These are phyloP conservation scores for Phytopythium aichiense DNA, from an alignment of 352 stramenopile species.

Conservation along the genomic window DNA sequence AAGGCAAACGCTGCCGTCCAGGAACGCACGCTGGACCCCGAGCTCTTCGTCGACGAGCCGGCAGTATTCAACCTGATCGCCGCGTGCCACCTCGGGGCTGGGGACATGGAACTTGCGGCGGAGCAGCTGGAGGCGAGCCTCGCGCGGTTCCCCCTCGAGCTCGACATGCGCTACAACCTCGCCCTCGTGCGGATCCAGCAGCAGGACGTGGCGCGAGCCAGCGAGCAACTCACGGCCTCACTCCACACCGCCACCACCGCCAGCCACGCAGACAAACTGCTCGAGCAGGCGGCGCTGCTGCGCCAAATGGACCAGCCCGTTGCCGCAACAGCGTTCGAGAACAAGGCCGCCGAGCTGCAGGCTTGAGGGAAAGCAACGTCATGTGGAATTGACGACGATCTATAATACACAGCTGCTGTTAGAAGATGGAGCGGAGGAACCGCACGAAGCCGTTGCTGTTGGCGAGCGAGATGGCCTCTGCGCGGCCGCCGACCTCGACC, in stretches of 20 bases:
- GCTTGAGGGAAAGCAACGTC: background rate
- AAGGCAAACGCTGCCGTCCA: constrained; percentile 28
- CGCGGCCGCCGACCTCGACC: constrained; percentile 6
- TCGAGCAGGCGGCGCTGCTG: constrained; percentile 11
- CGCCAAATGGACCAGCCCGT: constrained; percentile 4
- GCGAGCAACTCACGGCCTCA: constrained; percentile 16
- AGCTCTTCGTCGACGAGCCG: constrained; percentile 27
- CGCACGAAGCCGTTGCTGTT: constrained; percentile 6
- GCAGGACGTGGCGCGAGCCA: constrained; percentile 15
- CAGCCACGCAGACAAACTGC: constrained; percentile 16
- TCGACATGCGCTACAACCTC: constrained; percentile 45
- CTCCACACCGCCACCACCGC: constrained; percentile 17
- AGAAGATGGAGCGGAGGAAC: constrained; percentile 8
- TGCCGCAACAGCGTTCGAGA: constrained; percentile 17
- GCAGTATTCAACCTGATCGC: constrained; percentile 54
- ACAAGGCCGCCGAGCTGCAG: background rate
- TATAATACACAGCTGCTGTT: background rate
- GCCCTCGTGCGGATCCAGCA: constrained; percentile 27
- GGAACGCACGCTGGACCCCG: constrained; percentile 28
- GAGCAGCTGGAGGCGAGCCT: constrained; percentile 31
- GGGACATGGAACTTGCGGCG: constrained; percentile 25
- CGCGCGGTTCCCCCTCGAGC: constrained; percentile 25
- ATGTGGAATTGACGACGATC: too few species aligned
- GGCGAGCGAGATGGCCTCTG: constrained; percentile 5
- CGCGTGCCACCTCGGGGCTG: constrained; percentile 18